Base-by-base conservation (phyloP, 2,329 filamentous ascomycete species). In the Blumeriella jaapii region DNA sequence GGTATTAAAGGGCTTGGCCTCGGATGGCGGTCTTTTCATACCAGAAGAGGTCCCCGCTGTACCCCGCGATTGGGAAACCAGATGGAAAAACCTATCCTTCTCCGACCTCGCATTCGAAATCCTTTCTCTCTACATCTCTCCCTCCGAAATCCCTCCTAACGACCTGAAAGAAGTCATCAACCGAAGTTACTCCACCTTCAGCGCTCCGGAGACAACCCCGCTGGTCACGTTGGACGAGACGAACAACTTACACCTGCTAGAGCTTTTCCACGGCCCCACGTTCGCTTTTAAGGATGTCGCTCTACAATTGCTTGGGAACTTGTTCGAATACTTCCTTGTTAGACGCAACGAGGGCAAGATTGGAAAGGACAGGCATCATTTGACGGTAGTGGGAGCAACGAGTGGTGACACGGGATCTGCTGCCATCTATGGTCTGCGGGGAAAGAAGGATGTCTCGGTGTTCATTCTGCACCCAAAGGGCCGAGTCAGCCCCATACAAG, bases 281-380 rank as follows among this genome's bases (percentile, higher is more conserved):
- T 95, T 86, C 57, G 82, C 89, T 2, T 96, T 96, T 67, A 94
- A 96, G 62, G 89, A 96, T 60, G 82, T 87, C 33, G 87, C 87
- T 11, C 66, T 96, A 43, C 89, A 96, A 52, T 91, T 95, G 55
- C 64, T 98, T 2, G 91, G 91, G n/a, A 96, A 98, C 54, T 67
- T 98, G 2, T 96, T 93, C 48, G 83, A 93, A 59, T 91, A 89
- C 59, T 89, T 91, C 58, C 66, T 91, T 9, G 70, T 78, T 4
- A 67, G 82, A 48, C 75, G 73, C 58, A 91, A 91, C 48, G 54
- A 72, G 55, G 74, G 71, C 46, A 84, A 82, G 63, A 63, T 66
- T 17, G 75, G 76, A 6, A 59, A 58, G 50, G 65, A 66, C 61
- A 60, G 52, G 57, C 79, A 91, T 55, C 83, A 91, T 53, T 64